Evolutionary conservation across 768 basidiomycete genomes (phyloP).

Genomic region (Fibroporia radiculosa): DNA sequence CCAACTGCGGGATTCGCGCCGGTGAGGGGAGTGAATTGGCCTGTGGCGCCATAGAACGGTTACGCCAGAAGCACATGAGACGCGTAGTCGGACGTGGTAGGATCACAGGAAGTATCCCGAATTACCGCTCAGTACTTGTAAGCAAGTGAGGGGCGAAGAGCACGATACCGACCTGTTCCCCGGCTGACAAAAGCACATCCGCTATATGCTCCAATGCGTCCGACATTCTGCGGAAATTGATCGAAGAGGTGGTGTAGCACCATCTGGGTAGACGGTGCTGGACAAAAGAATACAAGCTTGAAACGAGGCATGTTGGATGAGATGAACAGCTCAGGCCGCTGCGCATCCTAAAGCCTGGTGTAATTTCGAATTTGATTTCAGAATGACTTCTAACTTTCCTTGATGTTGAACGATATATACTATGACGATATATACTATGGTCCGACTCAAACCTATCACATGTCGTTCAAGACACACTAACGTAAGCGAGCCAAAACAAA

Average conservation of each 20-base stretch:
- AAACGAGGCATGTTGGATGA: constrained; percentile 23
- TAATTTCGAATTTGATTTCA: neutral
- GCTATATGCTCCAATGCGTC: constrained; percentile 46
- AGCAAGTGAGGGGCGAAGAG: neutral
- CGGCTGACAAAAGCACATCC: constrained; percentile 46
- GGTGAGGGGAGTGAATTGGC: constrained; percentile 37
- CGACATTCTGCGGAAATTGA: constrained; percentile 36
- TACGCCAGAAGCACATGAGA: neutral
- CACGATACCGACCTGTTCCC: constrained; percentile 36
- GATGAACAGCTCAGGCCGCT: neutral
- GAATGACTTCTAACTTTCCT: neutral
- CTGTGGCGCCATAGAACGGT: constrained; percentile 16
- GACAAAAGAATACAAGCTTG: constrained; percentile 50
- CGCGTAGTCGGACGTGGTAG: neutral
- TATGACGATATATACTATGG: constrained; percentile 13
- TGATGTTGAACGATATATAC: neutral
- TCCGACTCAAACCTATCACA: constrained; percentile 18
- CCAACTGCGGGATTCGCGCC: constrained; percentile 42
- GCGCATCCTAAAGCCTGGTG: neutral
- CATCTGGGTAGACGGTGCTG: constrained; percentile 30
- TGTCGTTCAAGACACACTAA: constrained; percentile 10
- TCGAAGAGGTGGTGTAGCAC: constrained; percentile 40
- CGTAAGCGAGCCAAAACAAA: neutral
- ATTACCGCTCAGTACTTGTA: too few relatives aligned
- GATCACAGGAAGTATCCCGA: too few relatives aligned